Conservation (phyloP, 2,329 filamentous ascomycete species). For the Pestalotiopsis sp. region DNA sequence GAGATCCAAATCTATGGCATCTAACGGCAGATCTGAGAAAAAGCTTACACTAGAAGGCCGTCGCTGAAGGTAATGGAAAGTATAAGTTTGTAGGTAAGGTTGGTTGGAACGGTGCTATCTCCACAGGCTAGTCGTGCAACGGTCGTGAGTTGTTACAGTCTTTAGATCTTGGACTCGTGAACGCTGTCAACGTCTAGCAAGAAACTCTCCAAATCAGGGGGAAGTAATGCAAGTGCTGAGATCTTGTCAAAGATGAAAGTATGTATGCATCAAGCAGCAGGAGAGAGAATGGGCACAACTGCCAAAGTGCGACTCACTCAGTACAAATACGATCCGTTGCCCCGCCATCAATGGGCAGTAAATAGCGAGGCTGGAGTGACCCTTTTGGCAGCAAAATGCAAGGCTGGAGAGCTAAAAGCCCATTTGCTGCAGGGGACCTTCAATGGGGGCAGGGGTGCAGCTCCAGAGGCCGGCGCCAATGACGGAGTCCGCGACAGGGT, state of each 20-base stretch:
- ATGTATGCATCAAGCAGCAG: not conserved
- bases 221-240: too few relatives aligned
- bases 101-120: not conserved
- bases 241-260: not conserved
- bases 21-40: not conserved
- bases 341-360: conserved; percentile 48
- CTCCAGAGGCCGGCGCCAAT: conserved; percentile 4
- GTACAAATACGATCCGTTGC: conserved; percentile 36
- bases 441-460: not conserved
- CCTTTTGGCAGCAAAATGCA: conserved; percentile 27
- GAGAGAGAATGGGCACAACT: not conserved
- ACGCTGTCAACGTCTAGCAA: not conserved
- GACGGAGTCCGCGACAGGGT: conserved; percentile 13
- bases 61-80: not conserved
- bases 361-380: conserved; percentile 39
- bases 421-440: not conserved
- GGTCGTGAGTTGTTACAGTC: not conserved
- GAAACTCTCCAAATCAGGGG: not conserved
- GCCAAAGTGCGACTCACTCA: not conserved
- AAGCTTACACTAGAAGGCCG: not conserved
- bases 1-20: not conserved
- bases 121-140: not conserved
- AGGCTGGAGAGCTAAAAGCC: conserved; percentile 24
- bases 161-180: not conserved
- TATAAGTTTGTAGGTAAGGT: not conserved